Base-by-base conservation (phyloP, 2,329 filamentous ascomycete species). In the Zopfia rhizophila region DNA sequence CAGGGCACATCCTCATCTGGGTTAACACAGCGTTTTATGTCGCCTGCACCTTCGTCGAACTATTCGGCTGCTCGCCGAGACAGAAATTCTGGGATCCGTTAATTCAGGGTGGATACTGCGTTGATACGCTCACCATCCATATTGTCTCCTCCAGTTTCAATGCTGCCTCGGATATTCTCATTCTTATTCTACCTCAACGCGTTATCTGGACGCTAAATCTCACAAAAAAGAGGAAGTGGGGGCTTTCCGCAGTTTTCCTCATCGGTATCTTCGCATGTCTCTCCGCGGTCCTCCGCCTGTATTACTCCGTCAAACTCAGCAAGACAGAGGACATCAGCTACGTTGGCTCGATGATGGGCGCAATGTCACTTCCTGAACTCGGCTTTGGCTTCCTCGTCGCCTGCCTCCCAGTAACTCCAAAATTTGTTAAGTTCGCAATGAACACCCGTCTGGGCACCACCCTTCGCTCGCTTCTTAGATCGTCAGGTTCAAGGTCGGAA, bases 231-330 rank as follows among this genome's bases (percentile, higher is more conserved):
- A 36, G 45, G 4, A 57, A 53, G 23, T 41, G 28, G 38, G 54
- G 46, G 8, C 38, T 60, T 1, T 51, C 48, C 27, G 45, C 43
- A 5, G 54, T 54, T 1, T 57, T 60, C 12, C n/a, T n/a, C n/a
- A n/a, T n/a, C n/a, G n/a, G n/a, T n/a, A n/a, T n/a, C n/a, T n/a
- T n/a, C n/a, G n/a, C n/a, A n/a, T n/a, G n/a, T n/a, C n/a, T n/a
- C 21, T 38, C 35, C 35, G 12, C 22, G 14, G 19, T 38, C 21
- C n/a, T n/a, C n/a, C 35, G 35, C 22, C 24, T 25, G 6, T 38
- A 27, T 11, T 7, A 24, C 12, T 11, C 19, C 14, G 22, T 13
- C 18, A 6, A 8, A 8, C 21, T 38, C 19, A 24, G 12, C 18
- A 11, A 25, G 5, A 13, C 18, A 19, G 18, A 7, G 5, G 35